Conservation (phyloP, 2,329 filamentous ascomycete genomes). For the Amauroascus niger region DNA sequence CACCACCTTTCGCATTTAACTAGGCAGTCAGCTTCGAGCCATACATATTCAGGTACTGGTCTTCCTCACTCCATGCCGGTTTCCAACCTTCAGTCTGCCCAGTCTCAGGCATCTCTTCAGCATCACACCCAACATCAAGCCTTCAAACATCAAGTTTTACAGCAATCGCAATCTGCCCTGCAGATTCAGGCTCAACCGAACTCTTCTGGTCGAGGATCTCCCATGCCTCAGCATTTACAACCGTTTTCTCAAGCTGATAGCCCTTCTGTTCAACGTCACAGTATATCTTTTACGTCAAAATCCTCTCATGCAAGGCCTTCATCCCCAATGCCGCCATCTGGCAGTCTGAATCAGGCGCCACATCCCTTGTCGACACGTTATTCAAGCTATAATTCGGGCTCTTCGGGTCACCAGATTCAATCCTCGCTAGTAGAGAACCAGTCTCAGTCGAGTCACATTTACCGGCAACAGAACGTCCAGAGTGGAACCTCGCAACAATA, state of each 20-base stretch:
- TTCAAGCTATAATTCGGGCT: background rate
- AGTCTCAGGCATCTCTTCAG: conserved; percentile 7
- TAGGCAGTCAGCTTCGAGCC: conserved; percentile 6
- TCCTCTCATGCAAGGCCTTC: conserved; percentile 8
- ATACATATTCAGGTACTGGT: conserved; percentile 3
- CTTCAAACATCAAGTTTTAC: conserved; percentile 11
- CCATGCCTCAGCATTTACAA: conserved; percentile 12
- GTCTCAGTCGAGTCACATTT: conserved; percentile 3
- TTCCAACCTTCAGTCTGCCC: conserved; percentile 6
- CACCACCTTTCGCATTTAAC: conserved; percentile 3
- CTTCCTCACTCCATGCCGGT: conserved; percentile 1
- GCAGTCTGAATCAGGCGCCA: background rate
- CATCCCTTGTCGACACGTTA: background rate
- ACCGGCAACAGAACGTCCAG: conserved; percentile 5
- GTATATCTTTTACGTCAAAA: conserved; percentile 8
- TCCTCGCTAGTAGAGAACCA: background rate
- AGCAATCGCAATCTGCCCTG: conserved; percentile 6
- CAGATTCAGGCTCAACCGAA: conserved; percentile 1
- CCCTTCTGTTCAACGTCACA: conserved; percentile 12
- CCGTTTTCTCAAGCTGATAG: conserved; percentile 5
- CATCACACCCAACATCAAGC: conserved; percentile 10
- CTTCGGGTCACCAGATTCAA: conserved; percentile 2
- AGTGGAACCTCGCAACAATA: conserved; percentile 8
- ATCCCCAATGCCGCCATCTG: conserved; percentile 9
- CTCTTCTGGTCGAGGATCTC: conserved; percentile 10